Percentiles rank a stretch among this genome's conserved stretches.
phyloP scores from a whole-genome alignment of 345 rosid species.

The Syzygium grande region DNA sequence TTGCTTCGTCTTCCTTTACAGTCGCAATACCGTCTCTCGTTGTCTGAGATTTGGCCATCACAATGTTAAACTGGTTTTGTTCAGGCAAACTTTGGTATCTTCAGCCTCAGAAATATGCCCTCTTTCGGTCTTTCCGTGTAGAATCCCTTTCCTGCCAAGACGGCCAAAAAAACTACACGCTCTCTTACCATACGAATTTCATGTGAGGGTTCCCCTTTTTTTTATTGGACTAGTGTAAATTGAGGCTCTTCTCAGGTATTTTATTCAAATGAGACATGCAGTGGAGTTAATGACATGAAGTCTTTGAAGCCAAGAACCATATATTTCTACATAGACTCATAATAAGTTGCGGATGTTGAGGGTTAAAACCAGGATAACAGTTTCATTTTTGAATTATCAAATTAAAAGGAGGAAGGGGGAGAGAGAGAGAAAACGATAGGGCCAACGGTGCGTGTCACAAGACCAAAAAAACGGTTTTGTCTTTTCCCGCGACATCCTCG shows the following conservation, averaged over 20 bases:
- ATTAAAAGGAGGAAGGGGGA: neutral
- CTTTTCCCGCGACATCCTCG: slow-evolving; percentile 3
- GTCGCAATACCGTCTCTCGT: neutral
- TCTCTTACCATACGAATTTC: neutral
- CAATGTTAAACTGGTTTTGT: neutral
- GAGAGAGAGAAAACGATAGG: neutral
- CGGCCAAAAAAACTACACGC: neutral
- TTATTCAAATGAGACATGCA: neutral
- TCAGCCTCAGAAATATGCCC: neutral
- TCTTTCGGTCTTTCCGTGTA: neutral
- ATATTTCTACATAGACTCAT: neutral
- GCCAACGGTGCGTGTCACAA: neutral
- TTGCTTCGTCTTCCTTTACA: neutral
- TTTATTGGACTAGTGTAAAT: neutral
- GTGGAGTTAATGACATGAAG: neutral
- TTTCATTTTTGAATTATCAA: neutral
- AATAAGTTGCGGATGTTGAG: neutral
- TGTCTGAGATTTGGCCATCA: neutral
- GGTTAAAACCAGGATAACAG: neutral
- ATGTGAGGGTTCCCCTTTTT: neutral
- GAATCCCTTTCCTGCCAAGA: neutral
- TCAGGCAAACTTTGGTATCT: neutral
- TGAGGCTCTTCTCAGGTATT: neutral
- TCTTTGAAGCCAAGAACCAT: neutral
- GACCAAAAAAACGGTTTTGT: neutral